Conservation (phyloP, 345 rosid genomes). For the Arabidopsis arenosa region DNA sequence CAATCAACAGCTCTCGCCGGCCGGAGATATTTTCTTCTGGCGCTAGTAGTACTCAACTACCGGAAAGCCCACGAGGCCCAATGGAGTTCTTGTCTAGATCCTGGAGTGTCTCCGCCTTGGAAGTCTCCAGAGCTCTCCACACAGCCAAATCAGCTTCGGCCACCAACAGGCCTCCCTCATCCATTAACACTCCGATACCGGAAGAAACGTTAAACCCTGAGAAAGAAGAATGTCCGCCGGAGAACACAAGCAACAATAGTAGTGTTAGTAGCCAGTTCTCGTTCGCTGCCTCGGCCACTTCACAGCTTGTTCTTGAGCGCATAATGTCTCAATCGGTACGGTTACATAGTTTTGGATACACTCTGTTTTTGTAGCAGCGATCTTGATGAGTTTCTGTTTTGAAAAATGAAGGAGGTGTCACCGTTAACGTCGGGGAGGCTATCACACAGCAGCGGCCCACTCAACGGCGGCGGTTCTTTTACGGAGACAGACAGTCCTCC, state of each 20-base stretch:
- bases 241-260: constrained; percentile 14
- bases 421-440: constrained; percentile 94
- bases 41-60: constrained; percentile 52
- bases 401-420: constrained; percentile 74
- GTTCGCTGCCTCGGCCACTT: constrained; percentile 71
- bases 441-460: constrained; percentile 93
- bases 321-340: constrained; percentile 93
- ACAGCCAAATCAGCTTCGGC: constrained; percentile 37
- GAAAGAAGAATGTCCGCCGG: constrained; percentile 40
- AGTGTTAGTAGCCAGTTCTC: constrained; percentile 57
- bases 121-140: constrained; percentile 76
- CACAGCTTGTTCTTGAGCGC: constrained; percentile 95
- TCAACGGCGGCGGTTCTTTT: constrained; percentile 60
- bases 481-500: constrained; percentile 81
- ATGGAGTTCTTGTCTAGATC: constrained; percentile 96
- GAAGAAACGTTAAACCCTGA: constrained; percentile 54
- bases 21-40: constrained; percentile 43
- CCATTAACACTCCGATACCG: constrained; percentile 62
- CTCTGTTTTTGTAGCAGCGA: neutral
- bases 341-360: neutral
- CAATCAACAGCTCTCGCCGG: constrained; percentile 49
- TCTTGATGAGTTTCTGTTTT: constrained; percentile 12
- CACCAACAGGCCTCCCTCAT: constrained; percentile 41
- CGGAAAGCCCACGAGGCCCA: constrained; percentile 86
- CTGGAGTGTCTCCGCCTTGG: constrained; percentile 83